These are phyloP conservation scores for Achaetomium macrosporum DNA, from an alignment of 2,329 filamentous ascomycete genomes.

Conservation along the genomic window DNA sequence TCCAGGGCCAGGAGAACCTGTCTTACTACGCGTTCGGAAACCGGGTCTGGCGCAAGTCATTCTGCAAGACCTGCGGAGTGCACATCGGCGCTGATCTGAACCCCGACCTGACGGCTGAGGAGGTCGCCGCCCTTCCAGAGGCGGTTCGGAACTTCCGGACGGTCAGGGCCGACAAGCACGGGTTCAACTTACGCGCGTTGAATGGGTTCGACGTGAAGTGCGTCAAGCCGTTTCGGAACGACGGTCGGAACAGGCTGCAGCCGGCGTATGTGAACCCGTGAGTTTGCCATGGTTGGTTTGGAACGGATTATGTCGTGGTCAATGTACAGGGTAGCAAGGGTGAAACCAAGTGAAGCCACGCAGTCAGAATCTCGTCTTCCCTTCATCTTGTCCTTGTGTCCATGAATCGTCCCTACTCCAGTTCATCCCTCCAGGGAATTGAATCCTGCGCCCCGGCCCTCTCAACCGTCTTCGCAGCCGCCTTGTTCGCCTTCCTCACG, in stretches of 20 bases:
- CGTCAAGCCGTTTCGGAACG: conserved; percentile 22
- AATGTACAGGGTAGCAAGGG: neutral
- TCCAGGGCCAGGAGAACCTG: conserved; percentile 38
- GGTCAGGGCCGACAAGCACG: conserved; percentile 16
- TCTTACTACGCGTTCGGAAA: conserved; percentile 33
- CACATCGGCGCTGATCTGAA: conserved; percentile 32
- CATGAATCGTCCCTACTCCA: conserved; percentile 21
- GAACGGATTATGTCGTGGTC: neutral
- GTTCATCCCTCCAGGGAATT: conserved; percentile 58
- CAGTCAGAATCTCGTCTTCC: neutral
- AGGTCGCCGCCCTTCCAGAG: conserved; percentile 31
- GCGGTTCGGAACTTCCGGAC: conserved; percentile 19
- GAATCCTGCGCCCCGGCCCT: conserved; percentile 58
- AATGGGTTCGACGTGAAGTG: conserved; percentile 33
- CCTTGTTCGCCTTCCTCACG: conserved; percentile 54
- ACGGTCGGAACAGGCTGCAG: conserved; percentile 29
- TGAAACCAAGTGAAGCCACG: neutral
- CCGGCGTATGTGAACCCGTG: conserved; percentile 39
- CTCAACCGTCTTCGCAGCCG: conserved; percentile 61
- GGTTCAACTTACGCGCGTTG: conserved; percentile 37
- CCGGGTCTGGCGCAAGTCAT: conserved; percentile 35
- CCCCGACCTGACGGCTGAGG: conserved; percentile 30
- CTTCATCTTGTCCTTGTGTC: neutral
- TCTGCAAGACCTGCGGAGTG: conserved; percentile 46
- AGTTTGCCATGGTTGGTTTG: neutral